Percentiles rank a stretch among this genome's conserved stretches.
Evolutionary conservation across 352 stramenopile genomes (phyloP).

Genomic region (Pythium inflatum): DNA sequence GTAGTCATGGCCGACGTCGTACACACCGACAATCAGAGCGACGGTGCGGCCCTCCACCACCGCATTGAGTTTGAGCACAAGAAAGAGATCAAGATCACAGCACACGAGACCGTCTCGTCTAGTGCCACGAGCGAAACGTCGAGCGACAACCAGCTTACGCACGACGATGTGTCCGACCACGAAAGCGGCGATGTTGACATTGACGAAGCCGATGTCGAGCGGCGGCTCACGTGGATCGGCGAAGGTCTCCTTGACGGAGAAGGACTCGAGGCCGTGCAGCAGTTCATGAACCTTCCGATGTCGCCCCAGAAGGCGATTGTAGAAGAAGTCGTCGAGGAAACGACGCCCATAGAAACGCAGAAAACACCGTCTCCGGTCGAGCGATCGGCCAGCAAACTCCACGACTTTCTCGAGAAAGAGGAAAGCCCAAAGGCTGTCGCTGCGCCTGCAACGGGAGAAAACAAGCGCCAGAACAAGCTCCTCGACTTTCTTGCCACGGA

Average conservation of each 20-base stretch:
- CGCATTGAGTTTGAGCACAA: constrained; percentile 2
- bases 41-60: background rate
- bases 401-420: constrained; percentile 49
- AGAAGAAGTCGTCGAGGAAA: background rate
- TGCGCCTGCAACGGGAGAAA: background rate
- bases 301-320: constrained; percentile 3
- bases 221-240: constrained; percentile 69
- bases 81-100: constrained; percentile 18
- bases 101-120: background rate
- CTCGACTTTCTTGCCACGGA: constrained; percentile 80
- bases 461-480: constrained; percentile 63
- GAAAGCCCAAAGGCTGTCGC: constrained; percentile 30
- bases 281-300: constrained; percentile 39
- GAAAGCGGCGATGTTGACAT: constrained; percentile 17
- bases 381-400: constrained; percentile 42
- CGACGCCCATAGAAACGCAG: background rate
- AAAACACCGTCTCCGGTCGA: background rate
- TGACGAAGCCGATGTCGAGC: constrained; percentile 33
- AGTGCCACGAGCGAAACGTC: constrained; percentile 8
- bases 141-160: constrained; percentile 28
- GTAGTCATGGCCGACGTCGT: constrained; percentile 24
- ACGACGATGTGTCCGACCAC: constrained; percentile 18
- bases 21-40: constrained; percentile 19
- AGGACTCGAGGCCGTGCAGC: constrained; percentile 57
- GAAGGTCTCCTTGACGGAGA: constrained; percentile 63